These are phyloP conservation scores for Hippophae gyantsensis DNA, from an alignment of 306 rosid species.

Conservation along the genomic window DNA sequence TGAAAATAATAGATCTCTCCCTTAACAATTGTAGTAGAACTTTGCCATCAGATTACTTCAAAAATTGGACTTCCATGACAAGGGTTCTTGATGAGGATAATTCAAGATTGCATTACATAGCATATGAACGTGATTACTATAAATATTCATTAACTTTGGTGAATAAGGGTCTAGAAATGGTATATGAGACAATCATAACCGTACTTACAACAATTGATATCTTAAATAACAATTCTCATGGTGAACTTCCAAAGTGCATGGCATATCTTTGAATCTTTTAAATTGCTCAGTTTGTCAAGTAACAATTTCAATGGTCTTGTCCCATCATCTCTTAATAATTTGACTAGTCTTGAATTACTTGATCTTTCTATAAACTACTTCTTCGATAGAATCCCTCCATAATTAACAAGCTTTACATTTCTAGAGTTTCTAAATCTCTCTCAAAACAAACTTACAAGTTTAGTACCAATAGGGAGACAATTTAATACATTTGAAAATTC, in stretches of 20 bases:
- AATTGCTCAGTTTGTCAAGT: not conserved
- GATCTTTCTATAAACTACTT: slow-evolving; percentile 3
- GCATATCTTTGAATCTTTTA: not conserved
- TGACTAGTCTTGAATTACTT: slow-evolving; percentile 1
- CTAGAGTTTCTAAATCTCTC: not conserved
- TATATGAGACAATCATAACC: not conserved
- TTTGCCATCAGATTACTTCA: not conserved
- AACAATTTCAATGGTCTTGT: not conserved
- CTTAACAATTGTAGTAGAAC: not conserved
- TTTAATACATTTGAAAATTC: not conserved
- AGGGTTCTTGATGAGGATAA: not conserved
- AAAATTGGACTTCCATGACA: not conserved
- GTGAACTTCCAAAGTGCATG: not conserved
- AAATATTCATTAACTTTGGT: not conserved
- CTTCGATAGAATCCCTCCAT: not conserved
- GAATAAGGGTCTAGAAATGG: not conserved
- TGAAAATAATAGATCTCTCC: not conserved
- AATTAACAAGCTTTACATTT: not conserved
- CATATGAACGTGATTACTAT: not conserved
- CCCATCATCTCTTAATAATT: not conserved
- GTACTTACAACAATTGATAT: not conserved
- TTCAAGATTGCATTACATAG: not conserved
- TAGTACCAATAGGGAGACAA: not conserved
- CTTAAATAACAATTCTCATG: not conserved
- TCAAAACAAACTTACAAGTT: not conserved